Evolutionary conservation across 805 yeast genomes (phyloP).

Genomic region (Kuraishia hungarica): DNA sequence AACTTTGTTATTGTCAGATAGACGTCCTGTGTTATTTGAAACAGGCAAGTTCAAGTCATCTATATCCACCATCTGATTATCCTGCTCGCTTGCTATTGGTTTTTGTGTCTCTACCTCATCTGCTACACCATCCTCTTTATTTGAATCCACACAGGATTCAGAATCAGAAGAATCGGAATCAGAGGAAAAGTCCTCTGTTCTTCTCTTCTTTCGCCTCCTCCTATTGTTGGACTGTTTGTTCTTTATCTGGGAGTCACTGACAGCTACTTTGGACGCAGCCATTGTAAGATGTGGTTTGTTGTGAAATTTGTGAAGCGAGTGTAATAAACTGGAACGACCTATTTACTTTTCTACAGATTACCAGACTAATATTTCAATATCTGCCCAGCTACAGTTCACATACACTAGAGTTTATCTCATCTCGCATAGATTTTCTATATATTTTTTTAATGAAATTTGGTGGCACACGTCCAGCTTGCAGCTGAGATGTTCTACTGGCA

Average conservation of each 20-base stretch:
- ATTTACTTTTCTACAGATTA: too few species aligned
- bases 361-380: too few species aligned
- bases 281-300: neutral
- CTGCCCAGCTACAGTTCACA: too few species aligned
- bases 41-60: neutral
- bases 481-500: neutral
- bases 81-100: slow-evolving; percentile 12
- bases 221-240: slow-evolving; percentile 19
- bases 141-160: slow-evolving; percentile 19
- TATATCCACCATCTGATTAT: slow-evolving; percentile 6
- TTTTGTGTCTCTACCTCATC: slow-evolving; percentile 10
- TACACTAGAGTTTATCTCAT: neutral
- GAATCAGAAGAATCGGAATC: slow-evolving; percentile 42
- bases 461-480: neutral
- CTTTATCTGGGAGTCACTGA: neutral
- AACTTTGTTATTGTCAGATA: slow-evolving; percentile 9
- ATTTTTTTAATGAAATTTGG: neutral
- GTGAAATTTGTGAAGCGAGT: neutral
- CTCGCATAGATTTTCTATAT: neutral
- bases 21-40: neutral
- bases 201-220: slow-evolving; percentile 69
- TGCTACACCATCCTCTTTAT: neutral
- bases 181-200: slow-evolving; percentile 68
- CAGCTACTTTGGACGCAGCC: neutral
- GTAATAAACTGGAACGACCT: too few species aligned